Evolutionary conservation across 768 basidiomycete species (phyloP).

Genomic region (Termitomyces sp.): DNA sequence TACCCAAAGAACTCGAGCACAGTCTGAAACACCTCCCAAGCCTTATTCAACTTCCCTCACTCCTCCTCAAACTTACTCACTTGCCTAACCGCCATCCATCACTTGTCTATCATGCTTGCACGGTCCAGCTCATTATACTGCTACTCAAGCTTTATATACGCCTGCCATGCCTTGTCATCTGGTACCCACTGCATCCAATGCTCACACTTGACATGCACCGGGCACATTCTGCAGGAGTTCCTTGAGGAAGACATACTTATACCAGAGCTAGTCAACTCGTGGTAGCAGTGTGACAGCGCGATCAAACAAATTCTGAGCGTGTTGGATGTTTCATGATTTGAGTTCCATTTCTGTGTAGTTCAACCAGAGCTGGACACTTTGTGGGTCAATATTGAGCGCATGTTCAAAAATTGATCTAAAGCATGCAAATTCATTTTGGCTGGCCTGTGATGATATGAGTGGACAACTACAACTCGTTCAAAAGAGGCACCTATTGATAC

Average conservation of each 20-base stretch:
- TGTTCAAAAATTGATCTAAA: constrained; percentile 96
- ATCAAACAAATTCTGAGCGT: constrained; percentile 95
- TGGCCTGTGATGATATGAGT: constrained; percentile 43
- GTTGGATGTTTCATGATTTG: constrained; percentile 96
- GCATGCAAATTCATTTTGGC: constrained; percentile 94
- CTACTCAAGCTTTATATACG: constrained; percentile 96
- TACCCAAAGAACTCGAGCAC: constrained; percentile 87
- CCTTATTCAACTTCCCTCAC: constrained; percentile 58
- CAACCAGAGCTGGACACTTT: constrained; percentile 89
- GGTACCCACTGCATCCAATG: constrained; percentile 99
- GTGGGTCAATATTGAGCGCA: constrained; percentile 91
- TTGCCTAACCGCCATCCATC: constrained; percentile 80
- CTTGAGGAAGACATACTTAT: constrained; percentile 98
- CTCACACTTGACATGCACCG: constrained; percentile 92
- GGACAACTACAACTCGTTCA: background rate
- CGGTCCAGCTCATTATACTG: constrained; percentile 90
- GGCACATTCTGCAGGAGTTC: constrained; percentile 94
- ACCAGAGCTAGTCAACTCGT: constrained; percentile 96
- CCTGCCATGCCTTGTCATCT: constrained; percentile 98
- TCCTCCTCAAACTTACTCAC: constrained; percentile 84
- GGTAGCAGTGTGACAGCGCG: constrained; percentile 95
- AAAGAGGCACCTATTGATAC: too few species aligned
- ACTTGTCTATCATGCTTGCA: constrained; percentile 89
- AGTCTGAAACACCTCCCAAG: constrained; percentile 84
- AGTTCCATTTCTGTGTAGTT: constrained; percentile 97